Evolutionary conservation across 129 eudicot genomes (phyloP).

Genomic region (Gnaphalium uliginosum): DNA sequence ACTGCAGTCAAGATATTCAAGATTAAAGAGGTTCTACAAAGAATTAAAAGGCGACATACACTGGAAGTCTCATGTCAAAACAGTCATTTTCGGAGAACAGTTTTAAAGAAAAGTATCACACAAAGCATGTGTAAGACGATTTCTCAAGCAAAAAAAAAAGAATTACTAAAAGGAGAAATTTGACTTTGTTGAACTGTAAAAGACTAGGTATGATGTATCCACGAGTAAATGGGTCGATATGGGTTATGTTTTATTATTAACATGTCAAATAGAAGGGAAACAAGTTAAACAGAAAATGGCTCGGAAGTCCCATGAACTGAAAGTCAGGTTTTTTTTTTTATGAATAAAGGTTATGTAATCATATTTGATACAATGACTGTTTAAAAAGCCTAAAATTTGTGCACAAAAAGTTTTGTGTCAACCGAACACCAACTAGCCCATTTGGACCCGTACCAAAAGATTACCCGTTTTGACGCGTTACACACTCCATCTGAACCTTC

Average conservation of each 20-base stretch:
- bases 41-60: neutral
- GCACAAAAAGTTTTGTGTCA: neutral
- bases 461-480: neutral
- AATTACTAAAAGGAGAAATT: neutral
- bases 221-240: no score
- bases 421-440: neutral
- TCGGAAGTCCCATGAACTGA: no score
- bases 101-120: neutral
- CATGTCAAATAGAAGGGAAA: no score
- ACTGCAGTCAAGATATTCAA: conserved; percentile 2
- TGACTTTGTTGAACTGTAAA: neutral
- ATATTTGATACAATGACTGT: neutral
- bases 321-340: no score
- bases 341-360: neutral
- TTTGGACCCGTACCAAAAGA: neutral
- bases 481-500: neutral
- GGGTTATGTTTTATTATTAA: no score
- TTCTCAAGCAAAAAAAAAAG: neutral
- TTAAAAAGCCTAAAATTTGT: neutral
- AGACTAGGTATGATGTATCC: neutral
- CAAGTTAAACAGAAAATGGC: no score
- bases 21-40: neutral
- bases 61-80: neutral
- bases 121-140: neutral
- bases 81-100: neutral